Evolutionary conservation across 108 stramenopile genomes (phyloP).

Genomic region (Cyclotella choctawhatcheeana): DNA sequence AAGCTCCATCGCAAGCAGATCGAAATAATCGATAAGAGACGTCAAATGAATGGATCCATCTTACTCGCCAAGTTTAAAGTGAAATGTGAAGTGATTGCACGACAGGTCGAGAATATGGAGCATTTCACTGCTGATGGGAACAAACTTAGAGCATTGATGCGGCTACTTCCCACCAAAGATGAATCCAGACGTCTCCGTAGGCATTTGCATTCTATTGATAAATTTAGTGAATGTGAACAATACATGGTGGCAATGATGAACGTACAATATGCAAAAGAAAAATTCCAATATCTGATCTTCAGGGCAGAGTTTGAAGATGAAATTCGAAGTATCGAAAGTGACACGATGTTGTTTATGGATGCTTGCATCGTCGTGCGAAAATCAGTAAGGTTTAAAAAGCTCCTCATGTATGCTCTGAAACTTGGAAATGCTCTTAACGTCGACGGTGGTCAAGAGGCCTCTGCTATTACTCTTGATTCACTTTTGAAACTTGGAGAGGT

Average conservation of each 20-base stretch:
- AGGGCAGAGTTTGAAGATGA: constrained; percentile 34
- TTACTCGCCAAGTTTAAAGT: constrained; percentile 55
- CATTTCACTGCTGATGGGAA: constrained; percentile 32
- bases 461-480: constrained; percentile 45
- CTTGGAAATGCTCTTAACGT: constrained; percentile 46
- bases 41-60: constrained; percentile 62
- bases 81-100: constrained; percentile 33
- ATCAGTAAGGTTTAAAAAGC: constrained; percentile 43
- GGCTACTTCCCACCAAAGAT: constrained; percentile 44
- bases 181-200: constrained; percentile 30
- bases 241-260: constrained; percentile 46
- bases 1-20: constrained; percentile 45
- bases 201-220: constrained; percentile 36
- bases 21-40: constrained; percentile 52
- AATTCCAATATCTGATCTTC: constrained; percentile 42
- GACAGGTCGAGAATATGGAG: constrained; percentile 34
- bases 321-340: background rate
- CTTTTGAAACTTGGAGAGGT: constrained; percentile 39
- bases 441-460: constrained; percentile 29
- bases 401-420: constrained; percentile 41
- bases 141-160: constrained; percentile 41
- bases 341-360: constrained; percentile 18
- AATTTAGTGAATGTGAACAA: constrained; percentile 41
- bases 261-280: constrained; percentile 33
- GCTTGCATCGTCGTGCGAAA: constrained; percentile 36